Base-by-base conservation (phyloP, 1,284 basidiomycete genomes). In the Filobasidium uniguttulatum region DNA sequence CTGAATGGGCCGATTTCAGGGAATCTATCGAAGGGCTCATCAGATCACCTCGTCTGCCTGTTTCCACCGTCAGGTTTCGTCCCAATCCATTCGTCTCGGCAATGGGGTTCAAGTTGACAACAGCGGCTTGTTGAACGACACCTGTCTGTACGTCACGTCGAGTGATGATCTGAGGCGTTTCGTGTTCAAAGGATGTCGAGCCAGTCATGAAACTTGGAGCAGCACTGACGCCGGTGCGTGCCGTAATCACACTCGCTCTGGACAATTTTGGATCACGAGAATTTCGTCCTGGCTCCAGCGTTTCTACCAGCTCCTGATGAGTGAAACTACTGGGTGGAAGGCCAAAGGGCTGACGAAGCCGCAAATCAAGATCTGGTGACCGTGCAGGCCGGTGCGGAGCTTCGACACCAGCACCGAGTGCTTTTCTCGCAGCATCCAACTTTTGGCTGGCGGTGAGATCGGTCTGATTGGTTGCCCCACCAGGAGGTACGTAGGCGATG, bases 141-240 rank as follows among this genome's bases (percentile, higher is more conserved):
- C 67, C 68, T 31, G 69, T 53, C 41, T 68, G 65, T 29, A 70
- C 68, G 36, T 68, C 63, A 20, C 61, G 60, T 15, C 60, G 60
- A 0, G 68, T 71, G 53, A 69, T 59, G 51, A 71, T 71, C 55
- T 62, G 65, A 1, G 69, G 69, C 8, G 65, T 64, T 44, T 71
- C 69, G 20, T 62, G 54, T 5, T 62, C 60, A 20, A 51, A 44
- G n/a, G 43, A 49, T 1, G 65, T 64, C 15, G 57, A 57, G 20
- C 64, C 64, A 5, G 66, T 67, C 30, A 68, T 56, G 59, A 65
- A 71, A 14, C 62, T 65, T 5, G 67, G 66, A 3, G 68, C 64
- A 9, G 46, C 53, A 15, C 59, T 60, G 25, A 41, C 37, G 17
- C 56, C 60, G 14, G 66, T 67, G 8, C 46, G 40, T 8, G 54